phyloP scores from a whole-genome alignment of 495 filamentous ascomycete species.

The Neurospora pannonica region DNA sequence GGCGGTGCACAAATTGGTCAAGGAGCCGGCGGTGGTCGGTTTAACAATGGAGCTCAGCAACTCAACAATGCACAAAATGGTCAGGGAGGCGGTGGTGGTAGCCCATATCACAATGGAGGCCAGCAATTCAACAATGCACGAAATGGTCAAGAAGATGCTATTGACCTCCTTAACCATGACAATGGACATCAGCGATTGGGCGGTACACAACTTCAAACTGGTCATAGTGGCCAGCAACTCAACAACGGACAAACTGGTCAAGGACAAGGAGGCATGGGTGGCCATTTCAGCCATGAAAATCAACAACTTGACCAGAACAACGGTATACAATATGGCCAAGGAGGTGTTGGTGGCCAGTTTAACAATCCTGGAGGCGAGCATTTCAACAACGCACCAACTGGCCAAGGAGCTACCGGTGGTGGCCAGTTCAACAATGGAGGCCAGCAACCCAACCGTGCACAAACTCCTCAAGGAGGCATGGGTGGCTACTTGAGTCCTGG shows the following conservation, averaged over 20 bases:
- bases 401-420: background rate
- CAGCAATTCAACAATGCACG: background rate
- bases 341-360: background rate
- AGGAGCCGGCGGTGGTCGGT: background rate
- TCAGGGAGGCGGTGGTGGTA: background rate
- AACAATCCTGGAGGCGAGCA: too few species aligned
- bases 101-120: background rate
- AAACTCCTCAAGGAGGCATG: background rate
- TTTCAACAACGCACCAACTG: too few species aligned
- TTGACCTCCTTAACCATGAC: background rate
- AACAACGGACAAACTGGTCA: background rate
- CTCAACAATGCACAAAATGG: background rate
- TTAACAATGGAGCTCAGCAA: background rate
- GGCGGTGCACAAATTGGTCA: too few species aligned
- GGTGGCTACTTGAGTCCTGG: background rate
- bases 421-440: background rate
- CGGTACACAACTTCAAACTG: background rate
- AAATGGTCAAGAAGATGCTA: background rate
- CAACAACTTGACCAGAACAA: background rate
- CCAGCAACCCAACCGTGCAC: background rate
- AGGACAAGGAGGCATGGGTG: background rate
- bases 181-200: background rate
- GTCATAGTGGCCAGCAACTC: background rate
- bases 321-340: background rate
- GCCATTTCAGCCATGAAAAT: background rate